Evolutionary conservation across 139 green algal genomes (phyloP).

Genomic region (Volvox africanus): DNA sequence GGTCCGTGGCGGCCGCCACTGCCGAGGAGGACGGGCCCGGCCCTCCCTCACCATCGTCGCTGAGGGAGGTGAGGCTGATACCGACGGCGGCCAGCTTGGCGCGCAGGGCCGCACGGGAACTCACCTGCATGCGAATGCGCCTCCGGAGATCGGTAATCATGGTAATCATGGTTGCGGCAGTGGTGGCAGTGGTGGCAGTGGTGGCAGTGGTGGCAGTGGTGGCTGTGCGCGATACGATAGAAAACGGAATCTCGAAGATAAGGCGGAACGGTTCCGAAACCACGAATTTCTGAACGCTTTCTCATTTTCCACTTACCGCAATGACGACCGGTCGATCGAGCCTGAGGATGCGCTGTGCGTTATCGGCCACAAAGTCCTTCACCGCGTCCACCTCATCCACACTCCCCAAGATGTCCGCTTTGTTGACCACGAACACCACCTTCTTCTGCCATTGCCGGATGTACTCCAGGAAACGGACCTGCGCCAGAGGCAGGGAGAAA

Average conservation of each 20-base stretch:
- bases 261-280: too few species aligned
- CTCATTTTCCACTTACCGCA: conserved; percentile 42
- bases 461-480: conserved; percentile 88
- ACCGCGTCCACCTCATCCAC: conserved; percentile 82
- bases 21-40: background rate
- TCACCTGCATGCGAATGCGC: conserved; percentile 40
- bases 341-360: conserved; percentile 68
- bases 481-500: background rate
- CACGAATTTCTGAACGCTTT: too few species aligned
- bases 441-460: conserved; percentile 98
- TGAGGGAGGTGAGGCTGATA: background rate
- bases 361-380: conserved; percentile 83
- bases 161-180: too few species aligned
- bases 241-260: too few species aligned
- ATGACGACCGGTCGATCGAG: conserved; percentile 62
- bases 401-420: conserved; percentile 87
- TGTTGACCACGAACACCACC: conserved; percentile 98
- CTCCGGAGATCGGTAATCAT: too few species aligned
- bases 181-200: too few species aligned
- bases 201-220: too few species aligned
- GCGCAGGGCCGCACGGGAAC: conserved; percentile 52
- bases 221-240: too few species aligned
- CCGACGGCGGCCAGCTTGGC: conserved; percentile 58
- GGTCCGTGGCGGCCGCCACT: background rate
- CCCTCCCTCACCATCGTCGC: background rate